Percentiles rank a stretch among this genome's conserved stretches.
Evolutionary conservation across 768 basidiomycete species (phyloP).

Genomic region (Cyathus striatus): DNA sequence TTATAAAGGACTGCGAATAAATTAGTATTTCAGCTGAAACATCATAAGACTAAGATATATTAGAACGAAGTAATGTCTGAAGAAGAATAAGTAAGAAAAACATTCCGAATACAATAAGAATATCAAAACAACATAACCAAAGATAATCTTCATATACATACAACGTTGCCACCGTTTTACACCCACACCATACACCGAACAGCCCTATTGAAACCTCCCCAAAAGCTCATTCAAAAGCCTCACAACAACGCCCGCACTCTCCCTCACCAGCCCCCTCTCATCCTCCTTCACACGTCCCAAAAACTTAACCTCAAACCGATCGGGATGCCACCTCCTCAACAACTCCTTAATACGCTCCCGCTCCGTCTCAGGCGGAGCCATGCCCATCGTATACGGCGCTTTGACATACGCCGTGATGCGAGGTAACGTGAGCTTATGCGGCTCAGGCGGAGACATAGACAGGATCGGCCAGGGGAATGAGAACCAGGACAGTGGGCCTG

Average conservation of each 20-base stretch:
- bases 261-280: conserved; percentile 15
- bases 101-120: too few species aligned
- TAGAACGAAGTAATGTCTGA: too few species aligned
- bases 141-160: too few species aligned
- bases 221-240: conserved; percentile 17
- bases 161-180: too few species aligned
- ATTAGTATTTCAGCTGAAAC: too few species aligned
- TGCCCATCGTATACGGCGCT: conserved; percentile 10
- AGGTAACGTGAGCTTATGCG: conserved; percentile 12
- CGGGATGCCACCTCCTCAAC: conserved; percentile 16
- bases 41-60: too few species aligned
- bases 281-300: conserved; percentile 10
- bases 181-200: too few species aligned
- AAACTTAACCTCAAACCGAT: conserved; percentile 16
- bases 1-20: too few species aligned
- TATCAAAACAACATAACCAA: too few species aligned
- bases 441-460: conserved; percentile 12
- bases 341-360: conserved; percentile 15
- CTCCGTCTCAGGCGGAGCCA: conserved; percentile 1
- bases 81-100: too few species aligned
- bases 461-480: conserved; percentile 21
- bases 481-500: conserved; percentile 13
- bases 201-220: too few species aligned
- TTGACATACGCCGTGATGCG: conserved; percentile 14
- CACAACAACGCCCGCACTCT: conserved; percentile 15